Base-by-base conservation (phyloP, 2,329 filamentous ascomycete species). In the Colletotrichum magnum region DNA sequence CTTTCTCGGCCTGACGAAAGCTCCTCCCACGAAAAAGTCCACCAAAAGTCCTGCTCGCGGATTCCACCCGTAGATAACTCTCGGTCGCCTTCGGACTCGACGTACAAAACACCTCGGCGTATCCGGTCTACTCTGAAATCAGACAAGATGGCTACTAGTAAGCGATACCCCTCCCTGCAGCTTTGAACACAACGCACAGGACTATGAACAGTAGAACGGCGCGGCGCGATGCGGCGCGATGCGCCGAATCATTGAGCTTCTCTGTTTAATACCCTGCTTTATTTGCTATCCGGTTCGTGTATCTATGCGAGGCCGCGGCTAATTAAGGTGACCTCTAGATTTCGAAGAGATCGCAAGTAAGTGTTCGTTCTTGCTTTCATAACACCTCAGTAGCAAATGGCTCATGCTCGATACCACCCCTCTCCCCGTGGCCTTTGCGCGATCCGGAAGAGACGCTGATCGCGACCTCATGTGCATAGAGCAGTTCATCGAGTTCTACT, bases 401-500 rank as follows among this genome's bases (percentile, higher is more conserved):
- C 10, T 5, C 32, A 36, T 50, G 47, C 47, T 13, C 18, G 6
- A 18, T 50, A 13, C 21, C 9, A 18, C 21, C 12, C 21, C n/a
- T 18, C 58, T 43, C 45, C 39, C 5, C 16, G 56, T 15, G 36
- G 16, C 18, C 7, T 16, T 4, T n/a, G 6, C 47, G n/a, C 59
- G 45, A 62, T 21, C 24, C 43, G 16, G 47, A 68, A n/a, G 16
- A n/a, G 26, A 52, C 9, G 59, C 58, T 64, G 43, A 68, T 41
- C 9, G 26, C 28, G 18, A 21, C 39, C 24, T 5, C 9, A 50
- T 32, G 47, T 43, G 43, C 47, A 53, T 78, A 98, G 95, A 92
- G 81, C 89, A 97, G 84, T 98, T 98, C 83, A 92, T 95, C 74
- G 79, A 91, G 70, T 95, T 92, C 87, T 98, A 98, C 90, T 98